Conservation (phyloP, 208 protist genomes). For the Leishmania martiniquensis region DNA sequence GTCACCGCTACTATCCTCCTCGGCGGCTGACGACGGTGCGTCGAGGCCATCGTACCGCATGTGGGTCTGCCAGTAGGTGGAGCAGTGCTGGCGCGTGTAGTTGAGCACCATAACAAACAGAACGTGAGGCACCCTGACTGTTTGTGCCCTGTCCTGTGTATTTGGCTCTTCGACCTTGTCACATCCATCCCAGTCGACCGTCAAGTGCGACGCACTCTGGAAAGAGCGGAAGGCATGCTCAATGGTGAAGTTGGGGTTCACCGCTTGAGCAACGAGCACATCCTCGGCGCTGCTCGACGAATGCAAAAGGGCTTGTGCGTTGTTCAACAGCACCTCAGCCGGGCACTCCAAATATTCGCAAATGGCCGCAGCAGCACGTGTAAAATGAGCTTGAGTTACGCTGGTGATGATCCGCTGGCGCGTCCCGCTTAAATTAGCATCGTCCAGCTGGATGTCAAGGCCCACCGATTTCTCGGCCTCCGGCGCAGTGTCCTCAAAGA, state of each 20-base stretch:
- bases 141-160: not conserved
- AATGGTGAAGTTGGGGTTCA: slow-evolving; percentile 13
- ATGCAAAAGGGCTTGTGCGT: not conserved
- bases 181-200: not conserved
- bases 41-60: slow-evolving; percentile 10
- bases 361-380: not conserved
- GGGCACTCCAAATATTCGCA: slow-evolving; percentile 5
- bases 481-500: slow-evolving; percentile 20
- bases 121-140: slow-evolving; percentile 20
- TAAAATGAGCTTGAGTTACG: slow-evolving; percentile 4
- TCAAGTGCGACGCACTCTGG: not conserved
- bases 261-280: not conserved
- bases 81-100: slow-evolving; percentile 33
- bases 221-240: slow-evolving; percentile 20
- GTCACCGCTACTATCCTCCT: slow-evolving; percentile 1
- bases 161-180: not conserved
- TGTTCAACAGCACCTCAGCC: not conserved
- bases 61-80: slow-evolving; percentile 16
- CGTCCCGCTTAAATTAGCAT: not conserved
- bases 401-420: not conserved
- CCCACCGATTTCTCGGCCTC: not conserved
- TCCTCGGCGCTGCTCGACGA: not conserved
- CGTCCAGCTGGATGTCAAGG: not conserved
- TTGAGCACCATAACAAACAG: slow-evolving; percentile 31
- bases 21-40: not conserved